Evolutionary conservation across 768 basidiomycete species (phyloP), one percentile per base, ranked within the genome.

Genomic region (Hebeloma cylindrosporum): DNA sequence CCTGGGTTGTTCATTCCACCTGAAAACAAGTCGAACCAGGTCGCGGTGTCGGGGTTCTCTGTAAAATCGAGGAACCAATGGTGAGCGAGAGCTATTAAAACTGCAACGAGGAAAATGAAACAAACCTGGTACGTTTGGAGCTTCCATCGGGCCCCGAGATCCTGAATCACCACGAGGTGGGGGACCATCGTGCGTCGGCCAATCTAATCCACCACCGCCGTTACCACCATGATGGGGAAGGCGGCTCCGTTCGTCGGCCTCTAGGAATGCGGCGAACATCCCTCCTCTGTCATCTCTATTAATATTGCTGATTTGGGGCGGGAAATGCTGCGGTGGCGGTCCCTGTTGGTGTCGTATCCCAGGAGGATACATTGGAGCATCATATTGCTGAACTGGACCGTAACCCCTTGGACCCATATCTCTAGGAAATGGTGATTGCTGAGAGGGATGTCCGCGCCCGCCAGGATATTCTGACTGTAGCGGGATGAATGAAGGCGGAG

Each of bases 241-340:
- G 11, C 57, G 48, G 39, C 56, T 51, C 40, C 53, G 47, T 28
- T 57, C 50, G 25, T 66, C 61, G n/a, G 62, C 62, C 45, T 64
- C 62, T 5, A 64, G 50, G 38, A 66, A 63, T 20, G 58, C 57
- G 5, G 58, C 58, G 26, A 63, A 63, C 40, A 60, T 52, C 17
- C 59, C 61, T 14, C 37, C 11, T 26, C 59, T 13, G 35, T 42
- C 5, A 34, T 47, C 41, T 29, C 52, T 16, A 47, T 42, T 14
- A 37, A 50, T 5, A 45, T 43, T 17, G 17, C 21, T 25, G 26
- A 22, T 21, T 21, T 40, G 43, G 9, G 30, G 21, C 13, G 30
- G 47, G 16, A 17, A 16, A 20, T 7, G 14, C 38, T 26, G 29
- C 23, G 25, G 17, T 20, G 40, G 36, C 13, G 36, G 16, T n/a